Conservation (phyloP, 208 protist species). For the Acanthamoeba polyphaga region DNA sequence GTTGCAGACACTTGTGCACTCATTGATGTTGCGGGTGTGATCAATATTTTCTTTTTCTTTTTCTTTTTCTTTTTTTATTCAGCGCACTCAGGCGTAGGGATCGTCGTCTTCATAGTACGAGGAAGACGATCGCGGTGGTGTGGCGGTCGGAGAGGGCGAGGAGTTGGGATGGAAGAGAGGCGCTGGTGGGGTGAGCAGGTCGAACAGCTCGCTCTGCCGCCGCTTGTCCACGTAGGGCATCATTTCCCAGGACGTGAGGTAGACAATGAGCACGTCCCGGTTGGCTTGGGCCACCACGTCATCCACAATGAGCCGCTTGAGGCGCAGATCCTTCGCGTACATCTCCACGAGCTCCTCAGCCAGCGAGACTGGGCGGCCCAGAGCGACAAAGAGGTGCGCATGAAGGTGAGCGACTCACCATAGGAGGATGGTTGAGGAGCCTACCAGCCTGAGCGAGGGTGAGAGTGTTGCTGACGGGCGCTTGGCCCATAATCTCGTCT, state of each 20-base stretch:
- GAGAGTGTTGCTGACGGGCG: not conserved
- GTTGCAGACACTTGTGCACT: not conserved
- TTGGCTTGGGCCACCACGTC: slow-evolving; percentile 28
- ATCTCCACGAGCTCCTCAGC: slow-evolving; percentile 3
- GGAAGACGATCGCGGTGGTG: not conserved
- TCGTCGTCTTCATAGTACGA: not conserved
- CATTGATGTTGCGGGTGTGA: not conserved
- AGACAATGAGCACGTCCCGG: slow-evolving; percentile 48
- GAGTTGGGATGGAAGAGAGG: not conserved
- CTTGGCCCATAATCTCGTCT: not conserved
- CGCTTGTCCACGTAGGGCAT: slow-evolving; percentile 31
- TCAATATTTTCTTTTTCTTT: not conserved
- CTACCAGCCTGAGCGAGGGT: not conserved
- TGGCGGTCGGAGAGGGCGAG: not conserved
- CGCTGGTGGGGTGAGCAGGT: not conserved
- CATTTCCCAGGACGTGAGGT: slow-evolving; percentile 34
- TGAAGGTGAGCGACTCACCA: not conserved
- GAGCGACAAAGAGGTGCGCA: not conserved
- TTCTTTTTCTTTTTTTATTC: too few species aligned
- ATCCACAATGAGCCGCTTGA: slow-evolving; percentile 16
- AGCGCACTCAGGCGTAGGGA: too few species aligned
- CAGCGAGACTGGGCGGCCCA: not conserved
- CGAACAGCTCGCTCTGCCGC: not conserved
- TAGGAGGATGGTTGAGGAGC: not conserved
- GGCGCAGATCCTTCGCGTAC: slow-evolving; percentile 35